Percentiles rank a stretch among this genome's conserved stretches.
Evolutionary conservation across 139 green algal genomes (phyloP).

Genomic region (Auxenochlorella pyrenoidosa): DNA sequence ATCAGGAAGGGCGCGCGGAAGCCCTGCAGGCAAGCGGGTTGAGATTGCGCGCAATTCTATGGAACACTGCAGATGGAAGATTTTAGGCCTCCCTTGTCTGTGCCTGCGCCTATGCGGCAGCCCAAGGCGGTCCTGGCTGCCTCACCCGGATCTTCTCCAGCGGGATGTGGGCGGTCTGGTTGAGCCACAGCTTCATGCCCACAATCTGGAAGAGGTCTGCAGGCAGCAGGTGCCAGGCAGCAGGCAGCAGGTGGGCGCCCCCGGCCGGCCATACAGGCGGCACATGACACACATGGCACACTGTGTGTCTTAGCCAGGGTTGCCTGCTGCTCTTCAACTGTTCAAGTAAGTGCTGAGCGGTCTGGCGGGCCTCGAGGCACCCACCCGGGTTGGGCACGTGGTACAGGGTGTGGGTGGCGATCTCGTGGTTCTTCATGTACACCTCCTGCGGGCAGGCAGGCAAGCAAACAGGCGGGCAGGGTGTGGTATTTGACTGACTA

Average conservation of each 20-base stretch:
- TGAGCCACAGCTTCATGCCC: constrained; percentile 45
- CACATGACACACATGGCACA: no score
- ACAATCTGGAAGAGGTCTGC: constrained; percentile 44
- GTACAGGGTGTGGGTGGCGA: constrained; percentile 38
- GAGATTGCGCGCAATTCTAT: no score
- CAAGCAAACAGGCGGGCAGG: background rate
- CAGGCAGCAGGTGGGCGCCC: no score
- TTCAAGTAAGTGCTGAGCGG: background rate
- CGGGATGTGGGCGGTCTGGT: constrained; percentile 37
- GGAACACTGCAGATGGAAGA: no score
- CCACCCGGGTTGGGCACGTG: constrained; percentile 29
- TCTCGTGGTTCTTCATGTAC: constrained; percentile 38
- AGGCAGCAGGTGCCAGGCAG: background rate
- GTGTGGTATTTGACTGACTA: background rate
- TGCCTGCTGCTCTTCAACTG: background rate
- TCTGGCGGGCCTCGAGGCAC: background rate
- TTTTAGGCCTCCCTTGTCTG: no score
- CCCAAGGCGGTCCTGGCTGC: background rate
- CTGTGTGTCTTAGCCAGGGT: no score
- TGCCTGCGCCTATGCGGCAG: background rate
- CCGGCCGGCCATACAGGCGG: no score
- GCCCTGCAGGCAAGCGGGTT: constrained; percentile 4
- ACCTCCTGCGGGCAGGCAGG: constrained; percentile 1
- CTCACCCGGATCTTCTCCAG: constrained; percentile 40
- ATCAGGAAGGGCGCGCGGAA: constrained; percentile 40